phyloP scores from a whole-genome alignment of 2,329 filamentous ascomycete species.

The Ophiosphaerella narmari region DNA sequence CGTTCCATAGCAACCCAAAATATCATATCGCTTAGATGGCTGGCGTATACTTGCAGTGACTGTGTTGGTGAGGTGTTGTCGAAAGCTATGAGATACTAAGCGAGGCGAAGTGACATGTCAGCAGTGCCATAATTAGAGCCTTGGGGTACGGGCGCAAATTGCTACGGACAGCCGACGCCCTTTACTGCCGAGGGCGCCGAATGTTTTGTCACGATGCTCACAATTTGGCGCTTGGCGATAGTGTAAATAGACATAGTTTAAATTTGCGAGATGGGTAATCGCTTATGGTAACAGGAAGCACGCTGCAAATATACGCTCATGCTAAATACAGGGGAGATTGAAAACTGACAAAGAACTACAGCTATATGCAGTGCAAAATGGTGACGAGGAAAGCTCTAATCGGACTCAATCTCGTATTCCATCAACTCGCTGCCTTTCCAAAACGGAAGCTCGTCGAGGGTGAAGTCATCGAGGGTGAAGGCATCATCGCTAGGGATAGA shows the following conservation, averaged over 20 bases:
- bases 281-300: slow-evolving; percentile 8
- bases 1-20: too few relatives aligned
- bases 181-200: not conserved
- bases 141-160: slow-evolving; percentile 2
- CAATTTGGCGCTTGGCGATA: slow-evolving; percentile 1
- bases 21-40: not conserved
- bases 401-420: slow-evolving; percentile 32
- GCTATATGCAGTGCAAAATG: not conserved
- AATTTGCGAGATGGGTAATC: slow-evolving; percentile 10
- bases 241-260: slow-evolving; percentile 10
- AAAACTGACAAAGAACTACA: not conserved
- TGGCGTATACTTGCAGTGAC: not conserved
- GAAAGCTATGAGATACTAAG: slow-evolving; percentile 7
- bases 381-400: slow-evolving; percentile 10
- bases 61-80: slow-evolving; percentile 4
- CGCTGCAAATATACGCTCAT: slow-evolving; percentile 15
- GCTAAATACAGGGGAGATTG: slow-evolving; percentile 4
- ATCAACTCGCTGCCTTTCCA: slow-evolving; percentile 38
- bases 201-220: not conserved
- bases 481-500: slow-evolving; percentile 47
- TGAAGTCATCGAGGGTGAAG: slow-evolving; percentile 35
- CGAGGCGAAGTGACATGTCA: slow-evolving; percentile 24
- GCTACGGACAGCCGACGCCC: slow-evolving; percentile 3
- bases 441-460: slow-evolving; percentile 45
- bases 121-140: slow-evolving; percentile 33